A percentile compares a stretch with the other conserved stretches of the same genome.
Evolutionary conservation across 2,329 filamentous ascomycete species (phyloP).

Genomic region (Fusarium denticulatum): DNA sequence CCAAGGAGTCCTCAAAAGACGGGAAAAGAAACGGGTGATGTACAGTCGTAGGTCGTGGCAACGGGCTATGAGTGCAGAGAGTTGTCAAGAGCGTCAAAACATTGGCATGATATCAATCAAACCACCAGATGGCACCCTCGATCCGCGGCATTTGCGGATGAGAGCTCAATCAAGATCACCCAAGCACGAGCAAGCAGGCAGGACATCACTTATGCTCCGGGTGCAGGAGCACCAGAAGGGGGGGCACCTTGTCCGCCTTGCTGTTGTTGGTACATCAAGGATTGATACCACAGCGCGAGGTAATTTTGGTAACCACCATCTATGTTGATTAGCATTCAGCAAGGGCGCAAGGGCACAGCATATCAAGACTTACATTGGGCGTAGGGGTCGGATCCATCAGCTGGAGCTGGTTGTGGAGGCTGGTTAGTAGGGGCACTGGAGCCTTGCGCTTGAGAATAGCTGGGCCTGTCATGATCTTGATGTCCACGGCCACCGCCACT

Average conservation of each 20-base stretch:
- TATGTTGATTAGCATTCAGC: constrained; percentile 45
- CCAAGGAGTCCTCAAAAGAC: constrained; percentile 42
- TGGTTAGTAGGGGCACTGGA: constrained; percentile 55
- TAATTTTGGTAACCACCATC: constrained; percentile 87
- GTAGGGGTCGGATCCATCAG: constrained; percentile 73
- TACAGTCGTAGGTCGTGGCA: constrained; percentile 48
- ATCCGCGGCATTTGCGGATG: constrained; percentile 35
- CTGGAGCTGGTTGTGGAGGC: constrained; percentile 56
- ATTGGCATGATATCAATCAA: constrained; percentile 47
- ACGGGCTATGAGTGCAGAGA: constrained; percentile 41
- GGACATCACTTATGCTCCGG: constrained; percentile 52
- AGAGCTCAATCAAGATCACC: constrained; percentile 49
- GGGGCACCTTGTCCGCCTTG: constrained; percentile 52
- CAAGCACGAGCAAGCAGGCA: constrained; percentile 43
- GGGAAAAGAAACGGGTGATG: constrained; percentile 39
- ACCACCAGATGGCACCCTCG: constrained; percentile 44
- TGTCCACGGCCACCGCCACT: constrained; percentile 55
- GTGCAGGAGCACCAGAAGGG: constrained; percentile 49
- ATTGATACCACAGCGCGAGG: constrained; percentile 82
- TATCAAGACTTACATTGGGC: constrained; percentile 71
- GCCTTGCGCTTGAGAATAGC: constrained; percentile 61
- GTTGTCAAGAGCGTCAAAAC: constrained; percentile 37
- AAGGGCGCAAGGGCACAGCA: not conserved
- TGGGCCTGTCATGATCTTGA: constrained; percentile 65
- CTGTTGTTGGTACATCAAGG: constrained; percentile 60